Evolutionary conservation across 305 asterid species (phyloP), one percentile per base, ranked within the genome.

Genomic region (Solanum hybrid): DNA sequence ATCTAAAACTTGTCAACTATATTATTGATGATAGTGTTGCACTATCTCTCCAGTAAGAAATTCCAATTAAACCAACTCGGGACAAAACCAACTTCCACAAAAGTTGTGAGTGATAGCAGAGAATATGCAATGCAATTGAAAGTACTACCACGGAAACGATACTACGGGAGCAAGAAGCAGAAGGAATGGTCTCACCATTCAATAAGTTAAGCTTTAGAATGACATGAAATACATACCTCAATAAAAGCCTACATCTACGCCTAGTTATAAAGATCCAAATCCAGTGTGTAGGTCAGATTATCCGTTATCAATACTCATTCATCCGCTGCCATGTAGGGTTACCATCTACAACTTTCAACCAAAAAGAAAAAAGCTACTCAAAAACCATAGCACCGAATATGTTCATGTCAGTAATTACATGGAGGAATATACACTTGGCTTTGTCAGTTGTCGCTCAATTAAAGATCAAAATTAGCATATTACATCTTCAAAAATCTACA

Each of bases 401-500:
- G 88, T 85, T 85, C 31, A 60, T 34, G 51, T 85, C 88, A n/a
- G 77, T 85, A 32, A 85, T 32, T 85, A 60, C 32, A 24, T 85
- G 51, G 77, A 60, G 88, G 51, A 84, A 85, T 85, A 85, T 85
- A 85, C 88, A 85, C 34, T 85, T 32, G 51, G 77, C 77, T 32
- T 5, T 12, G 46, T 60, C 77, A 60, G 51, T 22, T 81, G 37
- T 81, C 35, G 88, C 88, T 85, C 88, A 32, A 85, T n/a, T 31
- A 85, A 85, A 85, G 77, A 85, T 60, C 51, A 85, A 60, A 60
- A 60, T 34, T 60, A 85, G 77, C 88, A 60, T 32, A 29, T 60
- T 60, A 60, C 46, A 60, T 60, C 88, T 85, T 85, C 88, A 34
- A 85, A 31, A 85, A 85, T 60, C 88, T 85, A 85, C 88, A 85